phyloP scores from a whole-genome alignment of 2,329 filamentous ascomycete species.

The Neopestalotiopsis rosae region DNA sequence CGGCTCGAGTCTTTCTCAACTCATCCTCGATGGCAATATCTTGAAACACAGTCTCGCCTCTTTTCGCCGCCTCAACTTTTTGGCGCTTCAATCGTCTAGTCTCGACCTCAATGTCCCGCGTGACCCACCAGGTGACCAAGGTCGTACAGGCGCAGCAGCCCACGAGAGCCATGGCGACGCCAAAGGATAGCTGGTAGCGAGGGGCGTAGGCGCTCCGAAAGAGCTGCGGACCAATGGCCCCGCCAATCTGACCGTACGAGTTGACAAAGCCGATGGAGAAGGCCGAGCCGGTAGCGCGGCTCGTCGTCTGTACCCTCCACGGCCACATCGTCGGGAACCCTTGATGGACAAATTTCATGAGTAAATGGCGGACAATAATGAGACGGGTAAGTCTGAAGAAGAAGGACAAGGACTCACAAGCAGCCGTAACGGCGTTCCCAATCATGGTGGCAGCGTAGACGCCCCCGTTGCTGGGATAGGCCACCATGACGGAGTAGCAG shows the following conservation, averaged over 20 bases:
- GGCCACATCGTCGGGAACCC: conserved; percentile 58
- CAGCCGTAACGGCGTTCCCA: conserved; percentile 45
- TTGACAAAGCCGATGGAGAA: conserved; percentile 57
- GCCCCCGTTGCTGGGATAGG: conserved; percentile 49
- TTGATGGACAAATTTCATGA: background rate
- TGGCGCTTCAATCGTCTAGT: conserved; percentile 49
- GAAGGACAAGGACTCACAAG: conserved; percentile 26
- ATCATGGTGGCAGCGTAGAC: conserved; percentile 54
- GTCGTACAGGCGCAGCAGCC: conserved; percentile 47
- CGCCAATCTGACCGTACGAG: conserved; percentile 55
- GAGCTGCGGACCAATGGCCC: conserved; percentile 52
- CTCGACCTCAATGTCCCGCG: conserved; percentile 47
- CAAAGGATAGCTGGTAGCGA: conserved; percentile 49
- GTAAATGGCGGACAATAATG: too few species aligned
- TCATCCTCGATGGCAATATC: conserved; percentile 11
- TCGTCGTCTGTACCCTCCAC: conserved; percentile 54
- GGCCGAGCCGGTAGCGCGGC: conserved; percentile 51
- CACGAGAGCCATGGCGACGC: conserved; percentile 48
- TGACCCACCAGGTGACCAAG: conserved; percentile 50
- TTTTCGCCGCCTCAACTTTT: conserved; percentile 45
- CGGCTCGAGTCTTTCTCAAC: conserved; percentile 1
- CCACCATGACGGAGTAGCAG: conserved; percentile 51
- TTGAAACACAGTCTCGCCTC: conserved; percentile 33
- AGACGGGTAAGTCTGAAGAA: background rate
- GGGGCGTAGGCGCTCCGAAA: conserved; percentile 51